Evolutionary conservation across 257 asterid genomes (phyloP), one percentile per base, ranked within the genome.

Genomic region (Scutellaria barbata): DNA sequence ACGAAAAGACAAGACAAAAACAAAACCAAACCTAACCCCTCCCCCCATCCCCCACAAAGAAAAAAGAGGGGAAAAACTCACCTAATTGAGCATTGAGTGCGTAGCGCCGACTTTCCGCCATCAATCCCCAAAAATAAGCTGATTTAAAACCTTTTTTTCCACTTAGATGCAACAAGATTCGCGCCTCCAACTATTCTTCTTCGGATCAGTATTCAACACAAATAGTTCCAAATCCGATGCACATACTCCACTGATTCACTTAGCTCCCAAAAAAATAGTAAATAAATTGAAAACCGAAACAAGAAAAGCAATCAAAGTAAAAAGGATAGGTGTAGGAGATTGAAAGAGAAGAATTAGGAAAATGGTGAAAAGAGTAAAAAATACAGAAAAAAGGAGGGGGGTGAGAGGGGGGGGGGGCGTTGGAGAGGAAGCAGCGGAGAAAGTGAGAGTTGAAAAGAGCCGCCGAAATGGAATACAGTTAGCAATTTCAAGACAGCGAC

Each of bases 381-480:
- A 41, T 13, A 53, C 2, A 43, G 47, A 73, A 55, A 57, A 48
- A 69, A 41, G 5, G 63, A 66, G 75, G 55, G n/a, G 5, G 13
- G 12, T 0, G 6, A 42, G 40, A 42, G 40, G 17, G 33, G 42
- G 33, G 63, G 10, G 33, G 13, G 8, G 8, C 13, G 22, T 41
- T 12, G 8, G 18, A 1, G 68, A 58, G 72, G 88, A 79, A 84
- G 79, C 22, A 79, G 66, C 84, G 22, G 18, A 76, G 89, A 79
- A 80, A 78, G 78, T 69, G 73, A 70, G 71, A 57, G 68, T 42
- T 16, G 51, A 67, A 30, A 45, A 43, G 72, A 78, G 92, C 90
- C 96, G 96, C 90, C 90, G 74, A 87, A 81, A 65, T 88, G 92
- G 97, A 85, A 85, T 54, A 77, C 83, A 82, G 83, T 83, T 64